Percentiles rank a stretch among this genome's conserved stretches.
phyloP scores from a whole-genome alignment of 164 flowering plant species.

The Vitis rupestris region DNA sequence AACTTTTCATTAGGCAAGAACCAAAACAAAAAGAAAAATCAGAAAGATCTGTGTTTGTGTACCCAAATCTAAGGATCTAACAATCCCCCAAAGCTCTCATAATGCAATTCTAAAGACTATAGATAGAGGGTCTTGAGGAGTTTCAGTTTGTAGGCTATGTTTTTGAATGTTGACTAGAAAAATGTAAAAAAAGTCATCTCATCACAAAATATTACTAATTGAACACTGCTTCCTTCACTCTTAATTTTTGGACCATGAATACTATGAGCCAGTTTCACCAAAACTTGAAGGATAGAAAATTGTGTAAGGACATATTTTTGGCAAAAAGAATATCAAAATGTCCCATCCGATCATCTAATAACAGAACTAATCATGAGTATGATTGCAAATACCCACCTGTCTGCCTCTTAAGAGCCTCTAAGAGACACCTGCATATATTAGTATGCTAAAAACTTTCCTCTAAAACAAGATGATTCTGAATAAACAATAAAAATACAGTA shows the following conservation, averaged over 20 bases:
- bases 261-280: no score
- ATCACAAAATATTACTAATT: constrained; percentile 3
- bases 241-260: no score
- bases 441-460: constrained; percentile 16
- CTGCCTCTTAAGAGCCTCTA: constrained; percentile 18
- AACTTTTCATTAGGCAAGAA: no score
- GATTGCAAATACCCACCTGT: constrained; percentile 19
- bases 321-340: constrained; percentile 16
- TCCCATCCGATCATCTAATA: constrained; percentile 14
- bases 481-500: background rate
- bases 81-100: no score
- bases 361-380: constrained; percentile 21
- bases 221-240: background rate
- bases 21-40: no score
- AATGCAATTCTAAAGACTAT: no score
- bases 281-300: background rate
- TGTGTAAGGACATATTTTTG: constrained; percentile 1
- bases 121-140: no score
- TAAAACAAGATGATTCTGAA: constrained; percentile 4
- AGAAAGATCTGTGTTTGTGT: no score
- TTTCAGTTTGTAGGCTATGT: background rate
- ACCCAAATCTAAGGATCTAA: no score
- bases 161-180: background rate
- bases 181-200: background rate
- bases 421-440: constrained; percentile 17